A percentile compares a stretch with the other conserved stretches of the same genome.
phyloP scores from a whole-genome alignment of 768 basidiomycete genomes.

The Hericium coralloides region DNA sequence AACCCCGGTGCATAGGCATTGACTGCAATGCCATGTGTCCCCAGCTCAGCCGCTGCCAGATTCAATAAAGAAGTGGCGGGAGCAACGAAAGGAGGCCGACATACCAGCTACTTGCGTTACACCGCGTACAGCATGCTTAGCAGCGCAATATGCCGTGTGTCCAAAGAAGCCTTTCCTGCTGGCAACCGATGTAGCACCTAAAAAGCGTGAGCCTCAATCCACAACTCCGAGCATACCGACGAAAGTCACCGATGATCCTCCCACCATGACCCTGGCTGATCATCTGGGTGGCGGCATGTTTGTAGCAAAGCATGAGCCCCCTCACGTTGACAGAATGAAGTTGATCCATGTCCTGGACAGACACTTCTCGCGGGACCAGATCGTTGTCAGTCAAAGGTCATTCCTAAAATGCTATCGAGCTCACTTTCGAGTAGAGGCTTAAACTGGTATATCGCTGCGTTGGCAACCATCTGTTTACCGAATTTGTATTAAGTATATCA shows the following conservation, averaged over 20 bases:
- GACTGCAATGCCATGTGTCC: conserved; percentile 14
- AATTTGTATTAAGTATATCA: background rate
- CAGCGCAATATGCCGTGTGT: conserved; percentile 19
- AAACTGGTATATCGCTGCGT: background rate
- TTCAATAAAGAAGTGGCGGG: background rate
- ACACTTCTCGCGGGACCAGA: conserved; percentile 7
- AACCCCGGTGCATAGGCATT: conserved; percentile 16
- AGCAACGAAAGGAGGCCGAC: background rate
- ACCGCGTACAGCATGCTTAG: conserved; percentile 24
- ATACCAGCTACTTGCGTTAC: conserved; percentile 19
- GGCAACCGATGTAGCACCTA: conserved; percentile 6
- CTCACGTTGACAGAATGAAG: conserved; percentile 13
- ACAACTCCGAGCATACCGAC: background rate
- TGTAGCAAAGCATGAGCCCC: conserved; percentile 16
- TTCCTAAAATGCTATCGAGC: background rate
- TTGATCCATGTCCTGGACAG: conserved; percentile 16
- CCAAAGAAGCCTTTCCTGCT: conserved; percentile 4
- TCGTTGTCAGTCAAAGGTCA: background rate
- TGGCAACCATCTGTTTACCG: background rate
- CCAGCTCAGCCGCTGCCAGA: conserved; percentile 12
- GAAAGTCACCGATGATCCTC: conserved; percentile 14
- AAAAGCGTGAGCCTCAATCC: too few relatives aligned
- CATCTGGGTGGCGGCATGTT: conserved; percentile 17
- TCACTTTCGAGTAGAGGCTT: background rate
- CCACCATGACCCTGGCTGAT: conserved; percentile 17